Evolutionary conservation across 768 basidiomycete species (phyloP).

Genomic region (Mycena leptocephala): DNA sequence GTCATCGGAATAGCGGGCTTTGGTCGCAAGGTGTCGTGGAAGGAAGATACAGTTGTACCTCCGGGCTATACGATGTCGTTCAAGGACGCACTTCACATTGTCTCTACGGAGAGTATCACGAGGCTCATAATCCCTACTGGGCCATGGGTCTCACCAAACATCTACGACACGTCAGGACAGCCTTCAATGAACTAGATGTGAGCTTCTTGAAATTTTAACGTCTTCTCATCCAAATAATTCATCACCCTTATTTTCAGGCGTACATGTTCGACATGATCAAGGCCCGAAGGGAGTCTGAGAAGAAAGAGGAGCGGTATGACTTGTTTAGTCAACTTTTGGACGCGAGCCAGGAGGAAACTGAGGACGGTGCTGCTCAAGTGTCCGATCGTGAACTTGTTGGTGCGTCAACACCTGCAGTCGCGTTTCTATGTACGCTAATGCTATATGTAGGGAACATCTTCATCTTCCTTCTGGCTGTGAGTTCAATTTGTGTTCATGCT

Average conservation of each 20-base stretch:
- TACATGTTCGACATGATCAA: slow-evolving; percentile 3
- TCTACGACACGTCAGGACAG: background rate
- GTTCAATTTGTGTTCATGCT: background rate
- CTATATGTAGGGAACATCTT: background rate
- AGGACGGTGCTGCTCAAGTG: background rate
- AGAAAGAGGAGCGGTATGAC: background rate
- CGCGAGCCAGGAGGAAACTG: background rate
- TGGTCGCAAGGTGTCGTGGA: background rate
- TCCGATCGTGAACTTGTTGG: background rate
- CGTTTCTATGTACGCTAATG: background rate
- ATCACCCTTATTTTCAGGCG: background rate
- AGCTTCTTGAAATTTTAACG: background rate
- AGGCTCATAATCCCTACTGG: background rate
- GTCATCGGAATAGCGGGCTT: background rate
- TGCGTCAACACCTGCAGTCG: background rate
- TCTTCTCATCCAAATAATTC: background rate
- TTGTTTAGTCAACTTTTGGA: background rate
- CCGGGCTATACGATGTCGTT: background rate
- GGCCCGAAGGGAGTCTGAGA: background rate
- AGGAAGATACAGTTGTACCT: background rate
- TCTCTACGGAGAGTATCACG: background rate
- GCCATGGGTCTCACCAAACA: background rate
- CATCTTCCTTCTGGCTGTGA: background rate
- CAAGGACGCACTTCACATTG: background rate
- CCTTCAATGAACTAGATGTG: slow-evolving; percentile 3